A percentile compares a stretch with the other conserved stretches of the same genome.
Evolutionary conservation across 352 stramenopile genomes (phyloP).

Genomic region (Globisporangium takayamanum): DNA sequence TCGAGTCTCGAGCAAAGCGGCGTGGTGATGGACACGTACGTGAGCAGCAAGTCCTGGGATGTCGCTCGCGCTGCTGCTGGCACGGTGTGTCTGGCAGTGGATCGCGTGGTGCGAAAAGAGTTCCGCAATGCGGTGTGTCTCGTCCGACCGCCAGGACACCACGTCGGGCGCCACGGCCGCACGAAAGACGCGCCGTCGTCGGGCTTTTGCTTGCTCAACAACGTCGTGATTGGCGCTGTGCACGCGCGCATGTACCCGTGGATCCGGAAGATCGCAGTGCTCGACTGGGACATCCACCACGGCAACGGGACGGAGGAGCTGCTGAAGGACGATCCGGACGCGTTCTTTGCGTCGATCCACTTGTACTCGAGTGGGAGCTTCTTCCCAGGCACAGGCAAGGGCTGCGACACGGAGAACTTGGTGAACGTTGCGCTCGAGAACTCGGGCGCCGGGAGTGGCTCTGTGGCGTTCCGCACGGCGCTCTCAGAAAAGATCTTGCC

Average conservation of each 20-base stretch:
- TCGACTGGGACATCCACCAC: constrained; percentile 99
- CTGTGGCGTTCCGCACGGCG: constrained; percentile 54
- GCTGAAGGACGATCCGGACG: constrained; percentile 70
- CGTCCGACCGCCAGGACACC: constrained; percentile 90
- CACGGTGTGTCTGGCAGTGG: constrained; percentile 74
- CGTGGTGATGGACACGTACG: constrained; percentile 77
- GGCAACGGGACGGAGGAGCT: constrained; percentile 97
- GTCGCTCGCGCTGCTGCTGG: constrained; percentile 72
- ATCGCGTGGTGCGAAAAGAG: constrained; percentile 73
- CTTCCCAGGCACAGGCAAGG: constrained; percentile 74
- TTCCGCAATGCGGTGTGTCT: constrained; percentile 82
- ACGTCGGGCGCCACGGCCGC: constrained; percentile 80
- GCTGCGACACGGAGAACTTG: constrained; percentile 43
- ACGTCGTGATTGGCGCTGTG: constrained; percentile 97
- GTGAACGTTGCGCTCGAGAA: constrained; percentile 81
- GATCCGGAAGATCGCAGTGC: constrained; percentile 93
- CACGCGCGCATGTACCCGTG: constrained; percentile 91
- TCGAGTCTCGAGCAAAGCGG: constrained; percentile 57
- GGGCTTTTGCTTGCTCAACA: constrained; percentile 98
- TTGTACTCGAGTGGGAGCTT: constrained; percentile 69
- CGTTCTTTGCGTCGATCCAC: constrained; percentile 82
- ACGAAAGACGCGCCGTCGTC: constrained; percentile 66
- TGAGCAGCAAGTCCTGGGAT: constrained; percentile 82
- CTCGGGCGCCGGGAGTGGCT: constrained; percentile 54
- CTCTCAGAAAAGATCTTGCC: constrained; percentile 59